Evolutionary conservation across 2,329 filamentous ascomycete species (phyloP).

Genomic region (Epichloe sp.): DNA sequence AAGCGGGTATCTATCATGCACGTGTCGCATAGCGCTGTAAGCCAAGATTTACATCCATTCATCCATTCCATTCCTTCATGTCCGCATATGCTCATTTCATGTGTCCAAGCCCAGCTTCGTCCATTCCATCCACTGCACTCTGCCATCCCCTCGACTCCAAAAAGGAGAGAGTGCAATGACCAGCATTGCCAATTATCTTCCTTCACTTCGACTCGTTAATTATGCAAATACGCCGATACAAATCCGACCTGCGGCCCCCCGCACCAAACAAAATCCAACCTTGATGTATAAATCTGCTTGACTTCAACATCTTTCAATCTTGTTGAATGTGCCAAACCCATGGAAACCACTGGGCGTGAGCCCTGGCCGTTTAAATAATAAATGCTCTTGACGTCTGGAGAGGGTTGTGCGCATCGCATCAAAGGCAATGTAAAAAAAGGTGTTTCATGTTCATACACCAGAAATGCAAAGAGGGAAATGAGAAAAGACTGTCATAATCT

Average conservation of each 20-base stretch:
- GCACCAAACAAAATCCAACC: not conserved
- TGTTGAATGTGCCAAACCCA: not conserved
- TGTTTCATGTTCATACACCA: no score
- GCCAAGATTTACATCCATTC: not conserved
- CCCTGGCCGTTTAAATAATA: not conserved
- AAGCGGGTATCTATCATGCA: slow-evolving; percentile 7
- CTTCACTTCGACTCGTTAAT: not conserved
- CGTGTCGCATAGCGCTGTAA: not conserved
- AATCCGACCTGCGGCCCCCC: not conserved
- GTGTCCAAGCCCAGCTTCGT: not conserved
- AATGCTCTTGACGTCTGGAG: no score
- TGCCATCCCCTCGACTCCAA: not conserved
- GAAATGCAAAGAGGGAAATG: not conserved
- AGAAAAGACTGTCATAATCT: not conserved
- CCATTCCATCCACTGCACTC: not conserved
- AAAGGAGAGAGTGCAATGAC: slow-evolving; percentile 6
- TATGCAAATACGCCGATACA: not conserved
- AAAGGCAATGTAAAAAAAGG: not conserved
- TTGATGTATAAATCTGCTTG: not conserved
- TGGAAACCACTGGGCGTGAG: not conserved
- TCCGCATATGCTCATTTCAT: not conserved
- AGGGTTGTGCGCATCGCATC: no score
- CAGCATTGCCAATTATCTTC: slow-evolving; percentile 4
- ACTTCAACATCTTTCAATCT: not conserved
- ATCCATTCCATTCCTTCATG: not conserved